Percentiles rank a stretch among this genome's conserved stretches.
Evolutionary conservation across 306 rosid species (phyloP).

Genomic region (Cicer pinnatifidum): DNA sequence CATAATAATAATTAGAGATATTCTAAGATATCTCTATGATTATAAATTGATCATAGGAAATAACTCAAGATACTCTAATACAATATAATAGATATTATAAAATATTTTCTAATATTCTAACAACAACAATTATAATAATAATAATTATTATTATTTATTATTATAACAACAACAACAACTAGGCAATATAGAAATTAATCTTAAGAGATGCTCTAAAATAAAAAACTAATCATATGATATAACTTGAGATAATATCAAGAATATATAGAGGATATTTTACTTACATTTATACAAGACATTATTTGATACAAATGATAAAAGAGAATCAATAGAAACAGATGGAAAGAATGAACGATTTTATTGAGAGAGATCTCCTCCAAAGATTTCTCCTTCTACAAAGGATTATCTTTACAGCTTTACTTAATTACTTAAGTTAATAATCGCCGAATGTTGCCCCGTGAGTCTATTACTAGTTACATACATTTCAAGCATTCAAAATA

Average conservation of each 20-base stretch:
- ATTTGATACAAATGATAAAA: not conserved
- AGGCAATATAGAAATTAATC: not conserved
- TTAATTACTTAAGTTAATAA: no score
- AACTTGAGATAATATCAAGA: not conserved
- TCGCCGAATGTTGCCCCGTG: no score
- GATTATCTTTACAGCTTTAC: not conserved
- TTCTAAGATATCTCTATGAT: no score
- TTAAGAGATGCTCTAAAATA: not conserved
- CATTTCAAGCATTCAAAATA: constrained; percentile 7
- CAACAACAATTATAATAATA: no score
- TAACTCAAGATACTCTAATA: no score
- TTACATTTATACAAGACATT: not conserved
- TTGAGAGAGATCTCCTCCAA: constrained; percentile 12
- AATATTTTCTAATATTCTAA: no score
- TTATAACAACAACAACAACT: no score
- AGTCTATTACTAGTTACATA: no score
- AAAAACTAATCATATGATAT: not conserved
- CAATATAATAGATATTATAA: no score
- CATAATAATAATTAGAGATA: no score
- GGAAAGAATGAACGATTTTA: not conserved
- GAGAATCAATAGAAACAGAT: not conserved
- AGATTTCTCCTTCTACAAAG: not conserved
- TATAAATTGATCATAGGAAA: no score
- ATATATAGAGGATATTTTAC: not conserved
- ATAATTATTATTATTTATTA: no score